Conservation (phyloP, 2,329 filamentous ascomycete species). For the Aspergillus glaucus region DNA sequence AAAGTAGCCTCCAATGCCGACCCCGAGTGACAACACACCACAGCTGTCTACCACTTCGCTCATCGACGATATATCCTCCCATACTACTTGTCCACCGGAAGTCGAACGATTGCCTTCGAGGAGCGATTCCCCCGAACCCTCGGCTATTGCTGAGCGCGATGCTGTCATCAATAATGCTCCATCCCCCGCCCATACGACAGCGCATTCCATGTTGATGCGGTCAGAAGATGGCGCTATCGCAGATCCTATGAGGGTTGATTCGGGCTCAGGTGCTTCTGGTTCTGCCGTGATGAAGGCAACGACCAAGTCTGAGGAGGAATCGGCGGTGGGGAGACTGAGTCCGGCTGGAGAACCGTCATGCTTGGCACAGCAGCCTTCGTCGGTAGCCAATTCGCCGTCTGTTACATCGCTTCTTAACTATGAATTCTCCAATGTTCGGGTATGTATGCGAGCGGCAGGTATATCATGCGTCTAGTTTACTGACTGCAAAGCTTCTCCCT, state of each 20-base stretch:
- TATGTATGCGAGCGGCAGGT: slow-evolving; percentile 29
- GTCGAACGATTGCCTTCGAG: slow-evolving; percentile 26
- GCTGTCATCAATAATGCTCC: slow-evolving; percentile 22
- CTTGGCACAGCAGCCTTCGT: slow-evolving; percentile 20
- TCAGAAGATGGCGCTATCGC: slow-evolving; percentile 21
- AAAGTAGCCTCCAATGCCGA: slow-evolving; percentile 44
- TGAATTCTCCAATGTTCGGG: slow-evolving; percentile 51
- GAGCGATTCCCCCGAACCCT: slow-evolving; percentile 26
- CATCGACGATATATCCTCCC: slow-evolving; percentile 39
- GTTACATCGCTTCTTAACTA: slow-evolving; percentile 46
- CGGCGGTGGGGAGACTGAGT: slow-evolving; percentile 25
- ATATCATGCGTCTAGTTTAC: slow-evolving; percentile 5
- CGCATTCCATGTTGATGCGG: slow-evolving; percentile 20
- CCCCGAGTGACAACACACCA: slow-evolving; percentile 40
- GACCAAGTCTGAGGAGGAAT: slow-evolving; percentile 26
- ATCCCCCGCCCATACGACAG: slow-evolving; percentile 17
- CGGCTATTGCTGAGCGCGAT: slow-evolving; percentile 17
- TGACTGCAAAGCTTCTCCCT: slow-evolving; percentile 58
- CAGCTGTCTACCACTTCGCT: slow-evolving; percentile 37
- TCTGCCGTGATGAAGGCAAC: slow-evolving; percentile 14
- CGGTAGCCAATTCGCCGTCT: slow-evolving; percentile 25
- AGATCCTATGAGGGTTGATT: slow-evolving; percentile 21
- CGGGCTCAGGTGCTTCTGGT: slow-evolving; percentile 8
- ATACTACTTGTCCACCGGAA: slow-evolving; percentile 47
- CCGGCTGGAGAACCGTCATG: slow-evolving; percentile 28